Percentiles rank a stretch among this genome's conserved stretches.
phyloP scores from a whole-genome alignment of 179 eudicot genomes.

The Beta lomatogona region DNA sequence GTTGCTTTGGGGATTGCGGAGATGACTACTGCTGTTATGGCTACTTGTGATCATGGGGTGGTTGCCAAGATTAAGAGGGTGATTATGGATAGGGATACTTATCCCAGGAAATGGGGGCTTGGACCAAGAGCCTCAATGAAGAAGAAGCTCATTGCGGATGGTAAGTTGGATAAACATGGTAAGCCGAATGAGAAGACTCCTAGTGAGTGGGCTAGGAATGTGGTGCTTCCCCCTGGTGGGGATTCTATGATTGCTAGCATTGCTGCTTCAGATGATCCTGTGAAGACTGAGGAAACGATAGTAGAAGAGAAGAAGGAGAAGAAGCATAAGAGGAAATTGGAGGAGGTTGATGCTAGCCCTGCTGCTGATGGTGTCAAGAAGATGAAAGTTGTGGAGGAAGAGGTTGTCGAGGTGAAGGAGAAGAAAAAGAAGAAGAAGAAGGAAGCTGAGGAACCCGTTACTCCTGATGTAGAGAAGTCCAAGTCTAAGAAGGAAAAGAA shows the following conservation, averaged over 20 bases:
- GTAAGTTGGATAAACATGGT: constrained; percentile 86
- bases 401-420: constrained; percentile 31
- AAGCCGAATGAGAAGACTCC: constrained; percentile 77
- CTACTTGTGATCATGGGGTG: constrained; percentile 93
- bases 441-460: constrained; percentile 19
- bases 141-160: constrained; percentile 82
- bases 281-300: constrained; percentile 25
- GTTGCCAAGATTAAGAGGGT: constrained; percentile 98
- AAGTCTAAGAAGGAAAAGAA: constrained; percentile 49
- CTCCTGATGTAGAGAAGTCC: constrained; percentile 36
- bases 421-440: constrained; percentile 33
- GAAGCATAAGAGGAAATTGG: constrained; percentile 65
- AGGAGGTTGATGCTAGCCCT: constrained; percentile 56
- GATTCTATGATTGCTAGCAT: constrained; percentile 70
- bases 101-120: constrained; percentile 80
- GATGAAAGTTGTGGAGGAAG: constrained; percentile 44
- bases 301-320: constrained; percentile 43
- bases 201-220: constrained; percentile 84
- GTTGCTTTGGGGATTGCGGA: constrained; percentile 89
- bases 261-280: constrained; percentile 54
- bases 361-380: constrained; percentile 53
- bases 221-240: constrained; percentile 68
- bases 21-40: constrained; percentile 98
- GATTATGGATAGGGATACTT: constrained; percentile 90
- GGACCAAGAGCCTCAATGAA: constrained; percentile 78